Evolutionary conservation across 2,329 filamentous ascomycete genomes (phyloP).

Genomic region (Dactylellina drechsleri): DNA sequence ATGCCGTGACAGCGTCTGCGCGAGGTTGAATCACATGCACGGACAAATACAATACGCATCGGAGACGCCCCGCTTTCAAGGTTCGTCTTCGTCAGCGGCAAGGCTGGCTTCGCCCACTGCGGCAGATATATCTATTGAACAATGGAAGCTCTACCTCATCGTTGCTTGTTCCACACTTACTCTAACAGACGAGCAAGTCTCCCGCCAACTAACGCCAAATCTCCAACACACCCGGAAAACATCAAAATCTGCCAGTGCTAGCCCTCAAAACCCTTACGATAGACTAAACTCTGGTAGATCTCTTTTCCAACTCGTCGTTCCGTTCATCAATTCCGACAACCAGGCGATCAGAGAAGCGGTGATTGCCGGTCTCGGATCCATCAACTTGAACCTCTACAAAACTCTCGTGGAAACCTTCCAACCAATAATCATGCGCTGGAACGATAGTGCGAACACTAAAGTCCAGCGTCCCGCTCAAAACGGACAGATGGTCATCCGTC

Average conservation of each 20-base stretch:
- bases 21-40: constrained; percentile 92
- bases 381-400: constrained; percentile 92
- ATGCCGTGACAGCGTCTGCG: constrained; percentile 90
- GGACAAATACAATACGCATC: constrained; percentile 81
- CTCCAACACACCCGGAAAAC: constrained; percentile 82
- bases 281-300: constrained; percentile 88
- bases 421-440: constrained; percentile 71
- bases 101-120: constrained; percentile 59
- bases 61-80: constrained; percentile 70
- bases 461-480: constrained; percentile 77
- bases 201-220: constrained; percentile 68
- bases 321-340: constrained; percentile 81
- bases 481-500: constrained; percentile 68
- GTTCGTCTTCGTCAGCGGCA: constrained; percentile 57
- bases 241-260: constrained; percentile 75
- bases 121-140: constrained; percentile 86
- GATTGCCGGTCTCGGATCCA: constrained; percentile 89
- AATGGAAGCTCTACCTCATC: constrained; percentile 97
- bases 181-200: constrained; percentile 72
- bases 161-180: constrained; percentile 96
- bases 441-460: constrained; percentile 84
- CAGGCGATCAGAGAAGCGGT: constrained; percentile 87
- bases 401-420: constrained; percentile 90
- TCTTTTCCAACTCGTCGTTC: constrained; percentile 90
- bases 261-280: constrained; percentile 66